Percentiles rank a stretch among this genome's conserved stretches.
phyloP scores from a whole-genome alignment of 495 filamentous ascomycete genomes.

The Hypoxylon crocopeplum region DNA sequence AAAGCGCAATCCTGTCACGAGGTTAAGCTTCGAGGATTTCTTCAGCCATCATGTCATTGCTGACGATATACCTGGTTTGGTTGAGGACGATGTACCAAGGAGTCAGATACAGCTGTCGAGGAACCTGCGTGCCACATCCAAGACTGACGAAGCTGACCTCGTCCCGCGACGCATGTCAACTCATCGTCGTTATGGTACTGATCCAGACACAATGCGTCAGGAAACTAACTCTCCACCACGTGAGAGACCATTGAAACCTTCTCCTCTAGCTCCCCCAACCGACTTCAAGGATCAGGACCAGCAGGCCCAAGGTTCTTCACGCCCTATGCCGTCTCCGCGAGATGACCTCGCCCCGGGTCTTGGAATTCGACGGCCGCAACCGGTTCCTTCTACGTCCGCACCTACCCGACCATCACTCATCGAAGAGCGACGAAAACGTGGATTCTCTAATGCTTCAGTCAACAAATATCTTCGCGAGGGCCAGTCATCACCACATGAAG shows the following conservation, averaged over 20 bases:
- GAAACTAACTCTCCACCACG: slow-evolving; percentile 37
- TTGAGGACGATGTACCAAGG: slow-evolving; percentile 72
- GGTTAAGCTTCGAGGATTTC: slow-evolving; percentile 82
- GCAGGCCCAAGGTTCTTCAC: slow-evolving; percentile 18
- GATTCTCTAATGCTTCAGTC: slow-evolving; percentile 46
- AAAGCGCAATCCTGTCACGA: slow-evolving; percentile 82
- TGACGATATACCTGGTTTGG: slow-evolving; percentile 80
- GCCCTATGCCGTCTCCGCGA: slow-evolving; percentile 42
- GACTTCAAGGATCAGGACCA: slow-evolving; percentile 39
- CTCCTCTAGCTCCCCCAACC: slow-evolving; percentile 46
- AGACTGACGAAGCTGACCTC: slow-evolving; percentile 38
- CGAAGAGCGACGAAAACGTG: slow-evolving; percentile 43
- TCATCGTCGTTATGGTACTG: slow-evolving; percentile 40
- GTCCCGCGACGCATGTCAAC: slow-evolving; percentile 34
- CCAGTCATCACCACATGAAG: slow-evolving; percentile 25
- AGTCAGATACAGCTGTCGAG: slow-evolving; percentile 36
- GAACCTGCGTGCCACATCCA: slow-evolving; percentile 36
- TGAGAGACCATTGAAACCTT: slow-evolving; percentile 46
- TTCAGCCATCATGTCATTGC: slow-evolving; percentile 77
- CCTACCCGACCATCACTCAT: slow-evolving; percentile 42
- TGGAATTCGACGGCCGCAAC: slow-evolving; percentile 51
- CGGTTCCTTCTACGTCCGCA: slow-evolving; percentile 48
- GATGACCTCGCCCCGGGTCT: slow-evolving; percentile 51
- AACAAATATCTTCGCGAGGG: slow-evolving; percentile 31
- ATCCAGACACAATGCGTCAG: slow-evolving; percentile 42